Base-by-base conservation (phyloP, 345 rosid genomes). In the Pseudoturritis turrita region DNA sequence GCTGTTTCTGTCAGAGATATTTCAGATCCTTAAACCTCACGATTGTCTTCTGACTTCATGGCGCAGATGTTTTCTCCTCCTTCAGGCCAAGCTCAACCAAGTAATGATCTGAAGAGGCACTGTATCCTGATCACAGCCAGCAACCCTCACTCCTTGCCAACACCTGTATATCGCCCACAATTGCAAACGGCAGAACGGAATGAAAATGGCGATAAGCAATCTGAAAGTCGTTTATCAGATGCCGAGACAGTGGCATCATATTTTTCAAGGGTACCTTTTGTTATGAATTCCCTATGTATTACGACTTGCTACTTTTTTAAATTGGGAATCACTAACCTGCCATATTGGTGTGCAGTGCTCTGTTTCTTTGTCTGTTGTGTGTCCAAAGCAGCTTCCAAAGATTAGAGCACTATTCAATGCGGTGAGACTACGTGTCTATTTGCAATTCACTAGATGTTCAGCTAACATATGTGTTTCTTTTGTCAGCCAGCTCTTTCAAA, bases 71-170 rank as follows among this genome's bases (percentile, higher is more conserved):
- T 95, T 80, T 70, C 85, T 71, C 72, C 82, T 51, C 86, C 76
- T 62, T 96, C 89, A 62, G 85, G 80, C 77, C 93, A 82, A 84
- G 62, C 81, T 71, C 93, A 83, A 73, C 86, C 84, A 76, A 86
- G 66, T 82, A 52, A 79, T 44, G 96, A 95, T 66, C 79, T 83
- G 47, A 87, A 87, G 83, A 88, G 87, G 78, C 96, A 95, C 73
- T 95, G 99, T 76, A 78, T 95, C 78, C 85, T 91, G 72, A 78
- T 95, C 81, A 88, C 96, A 71, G 96, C 98, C 58, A 95, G 96
- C 80, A 88, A 95, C 71, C 99, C 98, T 67, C 60, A 87, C 78
- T 83, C 92, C 15, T 88, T 95, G 78, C 92, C 99, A 55, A 91
- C 99, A 67, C 96, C 96, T 77, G 97, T 95, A 70, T 91, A 81